phyloP scores from a whole-genome alignment of 371 early-diverging fungal species.

The Mortierella sp. region DNA sequence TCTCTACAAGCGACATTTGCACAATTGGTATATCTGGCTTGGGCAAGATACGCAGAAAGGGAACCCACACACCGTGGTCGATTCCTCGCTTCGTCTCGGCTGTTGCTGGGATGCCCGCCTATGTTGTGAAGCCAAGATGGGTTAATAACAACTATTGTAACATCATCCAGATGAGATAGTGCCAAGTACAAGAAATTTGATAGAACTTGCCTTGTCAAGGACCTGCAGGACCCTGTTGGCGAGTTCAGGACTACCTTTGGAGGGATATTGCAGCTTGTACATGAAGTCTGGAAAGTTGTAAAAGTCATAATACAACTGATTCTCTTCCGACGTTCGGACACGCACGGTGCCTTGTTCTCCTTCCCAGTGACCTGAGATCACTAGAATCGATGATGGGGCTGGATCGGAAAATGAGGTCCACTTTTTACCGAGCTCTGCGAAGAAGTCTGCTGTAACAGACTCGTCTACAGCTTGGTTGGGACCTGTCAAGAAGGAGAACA shows the following conservation, averaged over 20 bases:
- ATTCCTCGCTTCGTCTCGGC: slow-evolving; percentile 60
- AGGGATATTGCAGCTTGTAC: slow-evolving; percentile 68
- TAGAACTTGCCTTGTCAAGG: slow-evolving; percentile 45
- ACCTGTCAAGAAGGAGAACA: too few species aligned
- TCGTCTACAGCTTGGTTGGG: slow-evolving; percentile 51
- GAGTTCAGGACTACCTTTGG: slow-evolving; percentile 62
- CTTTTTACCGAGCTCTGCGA: slow-evolving; percentile 39
- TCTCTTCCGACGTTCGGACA: slow-evolving; percentile 41
- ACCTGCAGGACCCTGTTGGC: slow-evolving; percentile 64
- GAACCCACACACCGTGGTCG: slow-evolving; percentile 76
- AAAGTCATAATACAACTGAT: slow-evolving; percentile 66
- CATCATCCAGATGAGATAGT: too few species aligned
- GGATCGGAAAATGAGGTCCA: slow-evolving; percentile 34
- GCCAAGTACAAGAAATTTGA: too few species aligned
- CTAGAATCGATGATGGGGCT: slow-evolving; percentile 36
- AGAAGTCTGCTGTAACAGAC: slow-evolving; percentile 32
- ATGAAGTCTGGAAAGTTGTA: slow-evolving; percentile 66
- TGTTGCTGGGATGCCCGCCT: slow-evolving; percentile 57
- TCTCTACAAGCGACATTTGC: slow-evolving; percentile 60
- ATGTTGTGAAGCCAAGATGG: too few species aligned
- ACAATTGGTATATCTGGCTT: slow-evolving; percentile 68
- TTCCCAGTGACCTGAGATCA: slow-evolving; percentile 52
- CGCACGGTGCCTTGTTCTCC: slow-evolving; percentile 38
- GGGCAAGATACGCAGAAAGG: slow-evolving; percentile 63
- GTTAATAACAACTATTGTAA: too few species aligned